Evolutionary conservation across 73 alveolate species (phyloP), one percentile per base, ranked within the genome.

Genomic region (Symbiodinium natans): DNA sequence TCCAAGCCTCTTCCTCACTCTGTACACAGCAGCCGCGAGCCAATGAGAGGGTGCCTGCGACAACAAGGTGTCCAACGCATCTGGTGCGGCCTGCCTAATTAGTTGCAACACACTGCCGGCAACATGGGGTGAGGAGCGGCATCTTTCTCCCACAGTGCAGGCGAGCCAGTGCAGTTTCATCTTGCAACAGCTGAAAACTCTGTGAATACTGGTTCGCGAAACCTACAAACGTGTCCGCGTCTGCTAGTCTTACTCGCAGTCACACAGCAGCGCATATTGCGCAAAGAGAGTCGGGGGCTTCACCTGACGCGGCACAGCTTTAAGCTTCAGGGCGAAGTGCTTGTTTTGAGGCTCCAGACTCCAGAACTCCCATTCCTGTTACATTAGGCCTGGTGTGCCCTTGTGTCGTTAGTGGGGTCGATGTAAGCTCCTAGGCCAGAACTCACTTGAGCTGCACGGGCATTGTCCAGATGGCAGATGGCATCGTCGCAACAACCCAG

Each of bases 21-120:
- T 63, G 77, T 27, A 63, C 77, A 27, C 77, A 63, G 34, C 77
- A 63, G 17, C 77, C 77, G 34, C 77, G 77, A 63, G 77, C 77
- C 38, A 63, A 63, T 1, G 77, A 25, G 36, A 63, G 31, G 77
- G 77, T 63, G 31, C 77, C 77, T 63, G 77, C 77, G 40, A 63
- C 68, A 52, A 52, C 68, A 52, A 1, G 29, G 68, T 52, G 68
- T 52, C 68, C 29, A 52, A 52, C 68, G 68, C 68, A 52, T 21
- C 29, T 27, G 29, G 4, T 4, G 68, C 68, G 21, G 68, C 68
- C 21, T n/a, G n/a, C n/a, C n/a, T n/a, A n/a, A n/a, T n/a, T n/a
- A n/a, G n/a, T n/a, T n/a, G n/a, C n/a, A n/a, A n/a, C n/a, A n/a
- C n/a, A n/a, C n/a, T n/a, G n/a, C n/a, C n/a, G n/a, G n/a, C n/a